Conservation (phyloP, 768 basidiomycete species). For the Pulveroboletus sp. region DNA sequence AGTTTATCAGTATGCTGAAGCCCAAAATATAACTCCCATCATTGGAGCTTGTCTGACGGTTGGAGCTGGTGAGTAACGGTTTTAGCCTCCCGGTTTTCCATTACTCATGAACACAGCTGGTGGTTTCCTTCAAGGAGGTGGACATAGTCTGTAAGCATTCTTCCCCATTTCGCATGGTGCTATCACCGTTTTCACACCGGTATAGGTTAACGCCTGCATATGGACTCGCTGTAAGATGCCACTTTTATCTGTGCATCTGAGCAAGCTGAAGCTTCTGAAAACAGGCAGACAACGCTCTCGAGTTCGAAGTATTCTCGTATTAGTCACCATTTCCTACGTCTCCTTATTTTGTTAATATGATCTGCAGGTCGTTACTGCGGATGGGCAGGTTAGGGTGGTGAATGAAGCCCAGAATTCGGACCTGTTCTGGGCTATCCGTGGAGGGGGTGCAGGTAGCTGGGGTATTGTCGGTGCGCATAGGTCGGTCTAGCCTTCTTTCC, state of each 20-base stretch:
- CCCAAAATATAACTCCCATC: slow-evolving; percentile 14
- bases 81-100: not conserved
- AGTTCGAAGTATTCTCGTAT: slow-evolving; percentile 31
- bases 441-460: slow-evolving; percentile 52
- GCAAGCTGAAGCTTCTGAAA: not conserved
- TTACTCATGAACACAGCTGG: slow-evolving; percentile 33
- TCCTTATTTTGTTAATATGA: not conserved
- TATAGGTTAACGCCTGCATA: slow-evolving; percentile 35
- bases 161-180: not conserved
- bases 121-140: slow-evolving; percentile 51
- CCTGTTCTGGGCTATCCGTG: slow-evolving; percentile 55
- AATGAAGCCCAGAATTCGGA: slow-evolving; percentile 43
- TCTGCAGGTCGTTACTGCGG: slow-evolving; percentile 36
- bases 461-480: slow-evolving; percentile 38
- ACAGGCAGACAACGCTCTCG: slow-evolving; percentile 45
- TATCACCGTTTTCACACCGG: no score
- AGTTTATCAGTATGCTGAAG: slow-evolving; percentile 18
- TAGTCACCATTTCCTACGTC: not conserved
- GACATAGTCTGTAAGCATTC: slow-evolving; percentile 34
- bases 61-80: slow-evolving; percentile 12
- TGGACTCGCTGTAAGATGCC: slow-evolving; percentile 38
- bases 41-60: slow-evolving; percentile 21
- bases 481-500: no score
- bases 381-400: slow-evolving; percentile 36
- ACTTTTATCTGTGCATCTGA: not conserved